phyloP scores from a whole-genome alignment of 495 filamentous ascomycete genomes.

The Podospora appendiculata region DNA sequence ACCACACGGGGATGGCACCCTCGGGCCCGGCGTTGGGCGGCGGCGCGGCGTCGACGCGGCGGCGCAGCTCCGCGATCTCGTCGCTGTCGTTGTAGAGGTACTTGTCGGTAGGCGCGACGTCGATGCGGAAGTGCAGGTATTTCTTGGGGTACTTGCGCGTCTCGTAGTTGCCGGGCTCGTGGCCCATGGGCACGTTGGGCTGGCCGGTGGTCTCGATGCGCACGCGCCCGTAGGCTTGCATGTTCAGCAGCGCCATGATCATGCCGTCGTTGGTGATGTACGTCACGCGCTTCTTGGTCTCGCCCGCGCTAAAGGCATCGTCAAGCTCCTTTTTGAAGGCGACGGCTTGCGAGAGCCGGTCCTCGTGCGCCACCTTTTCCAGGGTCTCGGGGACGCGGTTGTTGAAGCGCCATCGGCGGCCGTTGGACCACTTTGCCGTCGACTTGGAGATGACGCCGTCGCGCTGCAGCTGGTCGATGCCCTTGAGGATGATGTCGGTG shows the following conservation, averaged over 20 bases:
- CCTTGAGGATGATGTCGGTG: conserved; percentile 41
- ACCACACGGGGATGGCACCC: conserved; percentile 65
- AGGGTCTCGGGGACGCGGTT: conserved; percentile 46
- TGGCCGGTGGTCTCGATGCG: conserved; percentile 47
- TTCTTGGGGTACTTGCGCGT: conserved; percentile 61
- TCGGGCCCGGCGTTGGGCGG: conserved; percentile 20
- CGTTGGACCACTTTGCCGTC: conserved; percentile 47
- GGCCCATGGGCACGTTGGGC: conserved; percentile 63
- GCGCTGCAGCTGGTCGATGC: conserved; percentile 48
- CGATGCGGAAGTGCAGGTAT: conserved; percentile 53
- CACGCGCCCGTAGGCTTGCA: conserved; percentile 54
- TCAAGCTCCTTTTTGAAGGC: conserved; percentile 56
- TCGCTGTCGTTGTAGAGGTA: conserved; percentile 57
- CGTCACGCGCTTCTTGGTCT: conserved; percentile 23
- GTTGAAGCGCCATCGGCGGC: conserved; percentile 50
- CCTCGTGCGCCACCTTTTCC: conserved; percentile 34
- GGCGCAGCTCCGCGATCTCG: conserved; percentile 31
- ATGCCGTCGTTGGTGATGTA: conserved; percentile 55
- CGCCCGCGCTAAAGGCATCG: conserved; percentile 35
- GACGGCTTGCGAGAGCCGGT: conserved; percentile 44
- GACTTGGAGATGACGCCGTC: conserved; percentile 53
- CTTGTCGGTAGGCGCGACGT: conserved; percentile 44
- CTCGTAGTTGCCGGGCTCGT: conserved; percentile 63
- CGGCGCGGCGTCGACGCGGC: conserved; percentile 22
- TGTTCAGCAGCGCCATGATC: conserved; percentile 61